Evolutionary conservation across 2,329 filamentous ascomycete genomes (phyloP).

Genomic region (Neonectria hederae): DNA sequence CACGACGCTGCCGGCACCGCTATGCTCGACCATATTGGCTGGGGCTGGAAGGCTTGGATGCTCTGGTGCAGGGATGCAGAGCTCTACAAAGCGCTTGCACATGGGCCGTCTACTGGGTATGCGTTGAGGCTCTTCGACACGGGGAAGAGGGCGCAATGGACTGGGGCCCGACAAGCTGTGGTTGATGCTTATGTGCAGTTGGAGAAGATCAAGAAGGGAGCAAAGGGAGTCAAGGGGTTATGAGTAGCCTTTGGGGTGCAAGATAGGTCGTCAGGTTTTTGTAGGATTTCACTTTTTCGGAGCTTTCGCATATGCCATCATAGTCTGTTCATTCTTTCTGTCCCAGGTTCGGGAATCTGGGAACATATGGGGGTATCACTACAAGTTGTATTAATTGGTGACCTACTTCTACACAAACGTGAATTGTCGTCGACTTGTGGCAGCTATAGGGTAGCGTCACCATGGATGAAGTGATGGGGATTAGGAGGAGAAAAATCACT

Average conservation of each 20-base stretch:
- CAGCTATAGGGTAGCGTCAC: no score
- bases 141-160: neutral
- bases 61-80: neutral
- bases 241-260: neutral
- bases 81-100: slow-evolving; percentile 2
- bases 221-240: neutral
- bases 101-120: slow-evolving; percentile 1
- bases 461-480: no score
- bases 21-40: slow-evolving; percentile 50
- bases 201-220: neutral
- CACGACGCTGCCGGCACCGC: slow-evolving; percentile 53
- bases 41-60: neutral
- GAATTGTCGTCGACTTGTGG: no score
- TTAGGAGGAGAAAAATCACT: no score
- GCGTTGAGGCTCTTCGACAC: neutral
- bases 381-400: no score
- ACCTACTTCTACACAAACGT: no score
- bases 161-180: slow-evolving; percentile 1
- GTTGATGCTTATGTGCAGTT: neutral
- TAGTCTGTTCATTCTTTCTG: no score
- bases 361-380: no score
- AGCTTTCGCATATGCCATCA: no score
- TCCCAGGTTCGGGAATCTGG: no score
- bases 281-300: no score
- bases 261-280: neutral